Percentiles rank a stretch among this genome's conserved stretches.
phyloP scores from a whole-genome alignment of 176 grass and related monocot genomes.

The Tillandsia fasciculata region DNA sequence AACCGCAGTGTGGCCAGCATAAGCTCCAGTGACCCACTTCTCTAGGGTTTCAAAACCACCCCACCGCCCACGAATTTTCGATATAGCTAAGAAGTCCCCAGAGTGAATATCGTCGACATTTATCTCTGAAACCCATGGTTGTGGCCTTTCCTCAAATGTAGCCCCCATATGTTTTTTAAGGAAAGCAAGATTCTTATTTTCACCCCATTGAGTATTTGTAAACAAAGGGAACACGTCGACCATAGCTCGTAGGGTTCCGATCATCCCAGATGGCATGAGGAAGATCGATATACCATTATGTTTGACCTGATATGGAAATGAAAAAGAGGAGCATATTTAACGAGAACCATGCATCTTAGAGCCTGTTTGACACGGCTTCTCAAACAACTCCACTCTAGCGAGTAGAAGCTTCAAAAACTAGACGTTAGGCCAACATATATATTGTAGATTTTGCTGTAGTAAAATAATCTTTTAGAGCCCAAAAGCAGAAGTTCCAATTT shows the following conservation, averaged over 20 bases:
- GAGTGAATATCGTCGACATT: conserved; percentile 83
- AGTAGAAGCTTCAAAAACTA: no score
- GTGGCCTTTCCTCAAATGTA: conserved; percentile 66
- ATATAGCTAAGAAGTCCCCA: conserved; percentile 84
- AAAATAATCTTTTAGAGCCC: background rate
- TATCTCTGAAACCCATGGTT: conserved; percentile 86
- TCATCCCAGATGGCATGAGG: conserved; percentile 92
- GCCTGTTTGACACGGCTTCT: no score
- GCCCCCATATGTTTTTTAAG: conserved; percentile 95
- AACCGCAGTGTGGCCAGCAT: conserved; percentile 85
- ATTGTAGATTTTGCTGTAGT: background rate
- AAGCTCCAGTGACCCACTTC: conserved; percentile 97
- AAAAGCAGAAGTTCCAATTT: no score
- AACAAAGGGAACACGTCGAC: conserved; percentile 94
- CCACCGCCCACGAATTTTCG: conserved; percentile 92
- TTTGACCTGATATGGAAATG: conserved; percentile 60
- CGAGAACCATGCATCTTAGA: conserved; percentile 8
- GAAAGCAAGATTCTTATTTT: conserved; percentile 75
- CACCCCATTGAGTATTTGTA: conserved; percentile 81
- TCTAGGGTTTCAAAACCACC: conserved; percentile 93
- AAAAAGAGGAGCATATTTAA: conserved; percentile 5
- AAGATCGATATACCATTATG: conserved; percentile 88
- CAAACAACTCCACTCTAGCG: no score
- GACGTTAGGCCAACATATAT: no score
- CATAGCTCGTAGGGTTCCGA: conserved; percentile 90